These are phyloP conservation scores for Pholiota molesta DNA, from an alignment of 768 basidiomycete genomes.

Conservation along the genomic window DNA sequence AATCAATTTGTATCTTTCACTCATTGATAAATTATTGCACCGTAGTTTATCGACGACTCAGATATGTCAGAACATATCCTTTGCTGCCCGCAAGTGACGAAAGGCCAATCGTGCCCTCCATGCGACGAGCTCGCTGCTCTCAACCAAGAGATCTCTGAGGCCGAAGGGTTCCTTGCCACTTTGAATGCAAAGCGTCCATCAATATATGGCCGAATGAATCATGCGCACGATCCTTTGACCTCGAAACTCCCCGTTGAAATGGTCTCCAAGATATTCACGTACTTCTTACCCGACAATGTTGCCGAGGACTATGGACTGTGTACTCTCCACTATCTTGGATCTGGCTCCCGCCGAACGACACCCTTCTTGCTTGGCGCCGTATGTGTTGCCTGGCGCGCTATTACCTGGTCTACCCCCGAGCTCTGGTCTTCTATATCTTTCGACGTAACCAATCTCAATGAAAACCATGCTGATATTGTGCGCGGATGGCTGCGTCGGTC, in stretches of 20 bases:
- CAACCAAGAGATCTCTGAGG: background rate
- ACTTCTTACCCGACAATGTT: background rate
- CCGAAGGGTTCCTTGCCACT: background rate
- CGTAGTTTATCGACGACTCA: too few species aligned
- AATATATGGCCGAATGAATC: background rate
- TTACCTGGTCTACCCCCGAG: background rate
- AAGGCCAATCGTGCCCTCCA: background rate
- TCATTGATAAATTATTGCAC: too few species aligned
- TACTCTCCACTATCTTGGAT: too few species aligned
- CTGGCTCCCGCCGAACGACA: background rate
- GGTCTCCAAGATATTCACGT: background rate
- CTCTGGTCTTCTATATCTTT: background rate
- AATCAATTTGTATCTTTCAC: too few species aligned
- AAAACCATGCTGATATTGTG: background rate
- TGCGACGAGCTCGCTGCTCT: background rate
- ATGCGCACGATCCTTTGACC: background rate
- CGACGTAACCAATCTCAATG: background rate
- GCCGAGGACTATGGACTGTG: too few species aligned
- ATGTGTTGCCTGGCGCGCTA: background rate
- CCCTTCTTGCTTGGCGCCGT: background rate
- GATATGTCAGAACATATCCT: background rate
- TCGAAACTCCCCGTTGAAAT: background rate
- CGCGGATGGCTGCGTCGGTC: background rate
- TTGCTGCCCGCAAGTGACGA: background rate
- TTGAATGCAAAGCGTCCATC: background rate